A percentile compares a stretch with the other conserved stretches of the same genome.
Conservation (phyloP, 257 asterid genomes). For the Sherardia arvensis region DNA sequence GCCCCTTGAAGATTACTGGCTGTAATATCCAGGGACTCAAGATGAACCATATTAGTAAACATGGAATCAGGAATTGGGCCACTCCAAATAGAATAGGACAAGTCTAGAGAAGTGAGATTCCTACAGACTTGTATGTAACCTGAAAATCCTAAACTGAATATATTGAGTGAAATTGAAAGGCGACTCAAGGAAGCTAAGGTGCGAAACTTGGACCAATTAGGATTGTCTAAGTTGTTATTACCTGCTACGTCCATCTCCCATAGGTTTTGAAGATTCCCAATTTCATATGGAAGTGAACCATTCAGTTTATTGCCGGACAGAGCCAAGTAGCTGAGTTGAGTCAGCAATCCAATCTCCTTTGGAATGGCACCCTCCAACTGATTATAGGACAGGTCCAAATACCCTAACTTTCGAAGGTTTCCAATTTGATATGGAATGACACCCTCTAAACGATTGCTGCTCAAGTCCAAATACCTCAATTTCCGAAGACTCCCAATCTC, state of each 20-base stretch:
- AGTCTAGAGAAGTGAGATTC: constrained; percentile 52
- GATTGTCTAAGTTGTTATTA: constrained; percentile 26
- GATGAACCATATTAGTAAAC: constrained; percentile 36
- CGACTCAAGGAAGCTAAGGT: constrained; percentile 37
- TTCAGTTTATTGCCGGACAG: constrained; percentile 38
- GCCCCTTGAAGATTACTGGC: neutral
- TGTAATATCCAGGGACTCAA: constrained; percentile 47
- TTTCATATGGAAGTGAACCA: constrained; percentile 51
- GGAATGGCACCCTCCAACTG: no score
- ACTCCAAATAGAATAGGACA: constrained; percentile 37
- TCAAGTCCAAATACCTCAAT: no score
- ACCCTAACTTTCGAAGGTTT: no score
- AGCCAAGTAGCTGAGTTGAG: constrained; percentile 27
- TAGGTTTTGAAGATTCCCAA: constrained; percentile 48
- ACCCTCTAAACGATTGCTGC: no score
- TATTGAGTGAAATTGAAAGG: constrained; percentile 39
- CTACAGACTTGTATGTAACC: constrained; percentile 38
- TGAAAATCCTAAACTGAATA: constrained; percentile 43
- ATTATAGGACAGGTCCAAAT: no score
- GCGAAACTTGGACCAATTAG: constrained; percentile 49
- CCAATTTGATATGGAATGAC: no score
- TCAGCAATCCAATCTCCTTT: no score
- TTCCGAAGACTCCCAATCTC: no score
- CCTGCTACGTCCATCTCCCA: constrained; percentile 51
- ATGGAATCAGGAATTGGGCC: constrained; percentile 52